Evolutionary conservation across 176 grass and related monocot genomes (phyloP), one percentile per base, ranked within the genome.

Genomic region (Aegilops umbellulata): DNA sequence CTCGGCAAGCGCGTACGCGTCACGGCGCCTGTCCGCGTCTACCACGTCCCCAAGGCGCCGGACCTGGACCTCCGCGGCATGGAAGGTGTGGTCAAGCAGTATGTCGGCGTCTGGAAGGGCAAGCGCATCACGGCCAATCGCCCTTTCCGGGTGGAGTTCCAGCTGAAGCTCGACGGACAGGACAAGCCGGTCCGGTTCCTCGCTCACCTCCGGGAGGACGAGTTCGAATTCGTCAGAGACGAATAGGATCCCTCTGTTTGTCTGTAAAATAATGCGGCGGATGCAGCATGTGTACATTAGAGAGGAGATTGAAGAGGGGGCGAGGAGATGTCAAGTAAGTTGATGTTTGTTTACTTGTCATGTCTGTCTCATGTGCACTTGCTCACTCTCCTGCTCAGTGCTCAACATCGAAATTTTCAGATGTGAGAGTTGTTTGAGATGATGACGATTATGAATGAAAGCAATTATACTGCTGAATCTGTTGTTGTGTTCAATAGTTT

Each of bases 61-160:
- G 90, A 77, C 69, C 87, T 99, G 84, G 87, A 96, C 85, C 86
- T 99, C 75, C 76, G 83, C 8, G 97, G 97, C 64, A 76, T 87
- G 88, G 94, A 99, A 67, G 97, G 97, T 32, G 90, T 84, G 47
- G 90, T 99, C 82, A 94, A 93, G 76, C 92, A 96, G 80, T 93
- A 99, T 62, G 80, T 91, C 16, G 94, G 69, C 66, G 60, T 99
- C 25, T 92, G 92, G 92, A 96, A 94, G 86, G 94, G 94, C 60
- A 99, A 96, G 79, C 88, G 97, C 47, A 66, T 99, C 82, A 92
- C 90, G 24, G 79, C 94, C 17, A 99, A 87, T 85, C 87, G 95
- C 22, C 97, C 94, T 4, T 99, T 94, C 80, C 91, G 88, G 79
- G 90, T 99, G 73, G 94, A 91, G 61, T 96, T 99, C 66, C 76